Conservation (phyloP, 352 stramenopile species). For the Phytophthora megakarya region DNA sequence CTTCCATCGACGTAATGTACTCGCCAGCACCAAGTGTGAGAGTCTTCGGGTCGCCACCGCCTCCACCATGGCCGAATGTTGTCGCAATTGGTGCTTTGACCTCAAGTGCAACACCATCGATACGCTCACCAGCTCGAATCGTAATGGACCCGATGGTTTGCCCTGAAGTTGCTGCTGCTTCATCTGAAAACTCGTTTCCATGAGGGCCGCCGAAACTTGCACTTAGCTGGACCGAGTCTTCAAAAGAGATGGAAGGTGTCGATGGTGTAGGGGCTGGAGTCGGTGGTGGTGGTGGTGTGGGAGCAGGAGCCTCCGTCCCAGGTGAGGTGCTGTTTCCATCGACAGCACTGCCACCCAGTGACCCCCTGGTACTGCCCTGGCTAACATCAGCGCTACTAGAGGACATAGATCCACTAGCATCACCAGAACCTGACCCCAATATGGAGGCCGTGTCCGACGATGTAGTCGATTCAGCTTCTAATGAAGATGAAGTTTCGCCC, state of each 20-base stretch:
- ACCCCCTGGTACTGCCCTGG: background rate
- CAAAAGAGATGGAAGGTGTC: background rate
- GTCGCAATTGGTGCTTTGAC: constrained; percentile 4
- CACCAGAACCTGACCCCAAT: background rate
- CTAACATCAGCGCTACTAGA: background rate
- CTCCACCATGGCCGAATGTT: constrained; percentile 5
- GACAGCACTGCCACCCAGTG: background rate
- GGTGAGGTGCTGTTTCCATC: background rate
- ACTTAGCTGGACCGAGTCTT: constrained; percentile 7
- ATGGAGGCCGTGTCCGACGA: too few species aligned
- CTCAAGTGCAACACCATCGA: constrained; percentile 8
- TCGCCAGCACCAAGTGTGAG: constrained; percentile 3
- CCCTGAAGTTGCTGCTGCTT: constrained; percentile 1
- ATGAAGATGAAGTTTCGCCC: too few species aligned
- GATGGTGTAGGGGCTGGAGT: background rate
- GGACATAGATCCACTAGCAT: background rate
- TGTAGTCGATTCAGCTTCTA: too few species aligned
- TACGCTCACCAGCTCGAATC: constrained; percentile 8
- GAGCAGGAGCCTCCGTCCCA: background rate
- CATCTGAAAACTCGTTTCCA: constrained; percentile 3
- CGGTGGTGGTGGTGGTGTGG: background rate
- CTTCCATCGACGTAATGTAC: constrained; percentile 11
- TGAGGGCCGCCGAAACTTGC: constrained; percentile 14
- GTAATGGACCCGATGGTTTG: constrained; percentile 5
- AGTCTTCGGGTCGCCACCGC: constrained; percentile 1